Base-by-base conservation (phyloP, 306 rosid genomes). In the Carpinus fangiana region DNA sequence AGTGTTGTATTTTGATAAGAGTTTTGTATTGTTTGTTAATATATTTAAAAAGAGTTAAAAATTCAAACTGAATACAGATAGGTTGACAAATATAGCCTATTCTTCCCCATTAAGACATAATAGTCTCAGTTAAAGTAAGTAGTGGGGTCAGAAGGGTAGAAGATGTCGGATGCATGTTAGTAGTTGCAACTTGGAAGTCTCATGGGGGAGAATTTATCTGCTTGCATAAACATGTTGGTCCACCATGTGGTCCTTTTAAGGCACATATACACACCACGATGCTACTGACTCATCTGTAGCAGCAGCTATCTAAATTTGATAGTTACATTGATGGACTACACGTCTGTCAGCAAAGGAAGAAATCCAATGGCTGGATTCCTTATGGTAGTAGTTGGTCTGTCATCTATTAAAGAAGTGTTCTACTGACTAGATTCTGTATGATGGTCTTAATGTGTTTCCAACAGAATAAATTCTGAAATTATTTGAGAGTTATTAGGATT, bases 361-460 rank as follows among this genome's bases (percentile, higher is more conserved):
- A 59, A 73, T 79, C 82, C 79, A 74, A 78, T 31, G 75, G 77
- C 72, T 82, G 66, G 80, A 84, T 77, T 75, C 87, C 84, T 46
- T 69, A 0, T 4, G 23, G 7, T 31, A 62, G 69, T 62, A 62
- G 28, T 38, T 18, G 51, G 72, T 41, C 51, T 7, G 72, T 66
- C 26, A 38, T 18, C 72, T 34, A 38, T 18, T 66, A 66, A 66
- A 66, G 72, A 66, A 38, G 50, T 41, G 51, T 38, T 66, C 26
- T 34, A 66, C 28, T 41, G 8, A 17, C 51, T 18, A 66, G 23
- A 66, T 66, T 66, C 51, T 38, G 72, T 41, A 38, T 28, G 28
- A 17, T 66, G 31, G 26, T n/a, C 8, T 66, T 38, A 8, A 38
- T 66, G 47, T 41, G 51, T 18, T 59, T 66, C 72, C 28, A 38